Evolutionary conservation across 306 rosid genomes (phyloP).

Genomic region (Casuarina glauca): DNA sequence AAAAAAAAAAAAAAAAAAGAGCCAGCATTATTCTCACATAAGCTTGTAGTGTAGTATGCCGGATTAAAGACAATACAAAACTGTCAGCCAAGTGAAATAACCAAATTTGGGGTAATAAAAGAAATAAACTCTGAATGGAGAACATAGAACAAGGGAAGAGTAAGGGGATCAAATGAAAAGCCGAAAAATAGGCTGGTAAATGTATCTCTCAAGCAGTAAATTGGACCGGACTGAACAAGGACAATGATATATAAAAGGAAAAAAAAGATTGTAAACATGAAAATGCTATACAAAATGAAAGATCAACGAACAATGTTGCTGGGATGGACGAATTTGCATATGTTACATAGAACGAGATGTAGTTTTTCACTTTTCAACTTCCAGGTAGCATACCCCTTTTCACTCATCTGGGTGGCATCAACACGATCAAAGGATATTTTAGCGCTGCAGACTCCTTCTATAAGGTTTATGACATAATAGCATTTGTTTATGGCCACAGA

Average conservation of each 20-base stretch:
- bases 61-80: background rate
- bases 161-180: background rate
- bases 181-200: background rate
- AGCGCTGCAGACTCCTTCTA: too few species aligned
- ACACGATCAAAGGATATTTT: too few species aligned
- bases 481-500: too few species aligned
- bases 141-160: background rate
- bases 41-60: background rate
- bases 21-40: slow-evolving; percentile 2
- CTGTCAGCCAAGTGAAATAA: background rate
- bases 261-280: background rate
- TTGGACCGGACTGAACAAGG: background rate
- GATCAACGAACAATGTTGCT: background rate
- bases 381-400: too few species aligned
- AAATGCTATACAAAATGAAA: background rate
- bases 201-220: background rate
- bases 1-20: background rate
- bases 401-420: too few species aligned
- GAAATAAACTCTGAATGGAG: slow-evolving; percentile 5
- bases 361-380: too few species aligned
- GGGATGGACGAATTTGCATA: background rate
- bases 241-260: background rate
- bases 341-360: too few species aligned
- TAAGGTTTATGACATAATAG: too few species aligned
- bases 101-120: background rate